Base-by-base conservation (phyloP, 140 eudicot species). In the Senecio squalidus region DNA sequence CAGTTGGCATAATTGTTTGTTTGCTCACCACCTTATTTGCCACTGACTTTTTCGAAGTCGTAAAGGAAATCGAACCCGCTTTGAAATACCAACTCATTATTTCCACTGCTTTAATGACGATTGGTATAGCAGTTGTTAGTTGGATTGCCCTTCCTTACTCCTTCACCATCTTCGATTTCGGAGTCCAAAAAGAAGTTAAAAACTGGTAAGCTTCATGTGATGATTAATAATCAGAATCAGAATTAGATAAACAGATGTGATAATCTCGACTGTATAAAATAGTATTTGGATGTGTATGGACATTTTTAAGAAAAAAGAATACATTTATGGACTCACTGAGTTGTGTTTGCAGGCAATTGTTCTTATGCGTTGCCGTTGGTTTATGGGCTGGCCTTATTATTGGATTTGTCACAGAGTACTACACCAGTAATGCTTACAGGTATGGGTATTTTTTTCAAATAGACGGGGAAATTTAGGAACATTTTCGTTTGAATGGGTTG, bases 31-130 rank as follows among this genome's bases (percentile, higher is more conserved):
- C 96, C 60, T 71, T 87, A 40, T 83, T 83, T 60, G 96, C 96
- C 31, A 87, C 96, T 45, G 94, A 87, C 64, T 75, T 83, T 74
- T 83, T 83, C 60, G 96, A 87, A 81, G 79, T 87, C 69, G 96
- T 83, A 0, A 80, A 64, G 24, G 80, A 87, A 67, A 83, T 87
- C 58, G 94, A 87, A 66, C 96, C 96, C 0, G 80, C 94, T 36
- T 64, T 87, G 64, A 87, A 87, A 86, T 72, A 71, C 65, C 96
- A 87, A 56, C 89, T 87, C 25, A 64, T 83, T 60, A 80, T 87
- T 55, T 87, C 94, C 58, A 87, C 96, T 17, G 66, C 49, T 24
- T 46, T 87, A 55, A 87, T 87, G 96, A 87, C 94, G 5, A 27
- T 87, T 20, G 96, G 94, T 23, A 65, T 76, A 1, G 94, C 89